Conservation (phyloP, 768 basidiomycete species). For the Xerocomellus chrysenteron region DNA sequence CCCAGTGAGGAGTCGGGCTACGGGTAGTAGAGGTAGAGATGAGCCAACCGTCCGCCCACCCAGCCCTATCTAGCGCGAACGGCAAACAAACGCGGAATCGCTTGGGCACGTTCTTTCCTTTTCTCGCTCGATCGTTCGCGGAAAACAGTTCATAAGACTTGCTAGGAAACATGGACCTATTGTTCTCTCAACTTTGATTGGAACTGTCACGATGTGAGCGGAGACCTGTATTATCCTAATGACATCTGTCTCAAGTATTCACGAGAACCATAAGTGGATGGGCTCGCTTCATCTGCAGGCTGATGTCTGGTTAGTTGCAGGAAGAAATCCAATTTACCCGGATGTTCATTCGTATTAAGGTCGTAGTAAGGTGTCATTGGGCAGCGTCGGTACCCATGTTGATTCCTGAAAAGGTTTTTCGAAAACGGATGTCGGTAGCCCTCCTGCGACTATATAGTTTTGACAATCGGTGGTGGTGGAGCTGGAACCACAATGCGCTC, state of each 20-base stretch:
- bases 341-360: not conserved
- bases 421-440: not conserved
- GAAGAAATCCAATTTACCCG: not conserved
- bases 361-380: not conserved
- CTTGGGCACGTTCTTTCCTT: too few relatives aligned
- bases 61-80: too few relatives aligned
- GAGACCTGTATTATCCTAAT: too few relatives aligned
- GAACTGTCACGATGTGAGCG: too few relatives aligned
- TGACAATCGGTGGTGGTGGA: not conserved
- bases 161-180: too few relatives aligned
- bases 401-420: not conserved
- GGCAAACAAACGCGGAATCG: too few relatives aligned
- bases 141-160: too few relatives aligned
- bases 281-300: not conserved
- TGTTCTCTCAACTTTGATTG: too few relatives aligned
- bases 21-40: too few relatives aligned
- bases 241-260: not conserved
- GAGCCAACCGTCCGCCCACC: too few relatives aligned
- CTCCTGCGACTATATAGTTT: not conserved
- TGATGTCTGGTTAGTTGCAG: not conserved
- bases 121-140: too few relatives aligned
- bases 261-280: not conserved
- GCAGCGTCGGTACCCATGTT: not conserved
- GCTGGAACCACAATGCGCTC: not conserved
- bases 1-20: too few relatives aligned